These are phyloP conservation scores for Penicillium sclerotigenum DNA, from an alignment of 2,329 filamentous ascomycete species.

Conservation along the genomic window DNA sequence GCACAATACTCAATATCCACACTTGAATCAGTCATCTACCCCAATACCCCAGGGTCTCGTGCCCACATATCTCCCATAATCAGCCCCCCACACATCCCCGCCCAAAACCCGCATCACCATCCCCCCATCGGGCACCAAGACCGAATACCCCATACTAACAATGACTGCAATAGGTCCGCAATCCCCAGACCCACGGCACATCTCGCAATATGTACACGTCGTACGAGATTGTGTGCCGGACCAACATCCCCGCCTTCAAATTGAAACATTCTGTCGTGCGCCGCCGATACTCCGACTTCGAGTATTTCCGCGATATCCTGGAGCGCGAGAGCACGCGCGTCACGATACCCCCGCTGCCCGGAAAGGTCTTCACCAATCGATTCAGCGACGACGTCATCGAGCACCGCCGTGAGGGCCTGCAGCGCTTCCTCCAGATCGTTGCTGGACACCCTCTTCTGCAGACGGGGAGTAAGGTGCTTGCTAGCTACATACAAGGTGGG, in stretches of 20 bases:
- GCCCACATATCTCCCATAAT: slow-evolving; percentile 6
- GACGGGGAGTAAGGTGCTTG: slow-evolving; percentile 94
- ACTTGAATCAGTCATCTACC: not conserved
- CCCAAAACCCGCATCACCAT: not conserved
- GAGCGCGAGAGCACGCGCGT: slow-evolving; percentile 93
- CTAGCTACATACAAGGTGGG: slow-evolving; percentile 92
- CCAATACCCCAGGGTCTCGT: not conserved
- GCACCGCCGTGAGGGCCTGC: slow-evolving; percentile 82
- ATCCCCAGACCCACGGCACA: slow-evolving; percentile 90
- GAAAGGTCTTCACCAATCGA: slow-evolving; percentile 96
- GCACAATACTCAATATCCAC: not conserved
- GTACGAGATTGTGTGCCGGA: slow-evolving; percentile 96
- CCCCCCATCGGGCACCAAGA: not conserved
- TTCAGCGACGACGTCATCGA: slow-evolving; percentile 99
- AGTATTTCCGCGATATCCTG: slow-evolving; percentile 97
- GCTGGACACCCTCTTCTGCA: slow-evolving; percentile 94
- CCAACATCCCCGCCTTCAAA: slow-evolving; percentile 99
- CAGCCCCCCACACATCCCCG: slow-evolving; percentile 1
- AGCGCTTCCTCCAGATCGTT: slow-evolving; percentile 96
- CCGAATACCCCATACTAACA: not conserved
- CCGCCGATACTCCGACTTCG: slow-evolving; percentile 94
- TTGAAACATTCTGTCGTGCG: slow-evolving; percentile 83
- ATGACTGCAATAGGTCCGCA: slow-evolving; percentile 61
- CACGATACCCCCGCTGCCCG: slow-evolving; percentile 90
- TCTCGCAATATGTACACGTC: slow-evolving; percentile 97